Conservation (phyloP, 176 grass and related monocot genomes). For the Phoenix roebelenii region DNA sequence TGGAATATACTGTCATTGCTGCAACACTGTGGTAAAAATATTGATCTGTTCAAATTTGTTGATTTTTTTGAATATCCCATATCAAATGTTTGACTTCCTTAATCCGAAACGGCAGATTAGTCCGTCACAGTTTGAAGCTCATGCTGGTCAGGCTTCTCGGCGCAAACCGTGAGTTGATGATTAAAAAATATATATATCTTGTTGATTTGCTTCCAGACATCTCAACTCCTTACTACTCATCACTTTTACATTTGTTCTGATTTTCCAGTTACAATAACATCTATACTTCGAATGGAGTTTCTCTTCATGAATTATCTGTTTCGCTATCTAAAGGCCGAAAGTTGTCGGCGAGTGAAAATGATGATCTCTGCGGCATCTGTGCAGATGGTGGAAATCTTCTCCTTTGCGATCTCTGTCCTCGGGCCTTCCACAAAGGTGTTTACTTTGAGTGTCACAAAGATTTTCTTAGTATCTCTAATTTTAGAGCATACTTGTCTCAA, state of each 20-base stretch:
- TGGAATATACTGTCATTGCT: slow-evolving; percentile 39
- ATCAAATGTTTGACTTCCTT: neutral
- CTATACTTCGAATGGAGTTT: slow-evolving; percentile 32
- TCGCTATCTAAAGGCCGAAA: slow-evolving; percentile 23
- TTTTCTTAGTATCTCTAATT: too few species aligned
- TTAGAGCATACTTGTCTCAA: too few species aligned
- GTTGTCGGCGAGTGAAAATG: slow-evolving; percentile 18
- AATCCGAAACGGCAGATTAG: slow-evolving; percentile 26
- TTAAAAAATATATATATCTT: neutral
- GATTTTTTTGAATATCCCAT: neutral
- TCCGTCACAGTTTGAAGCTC: slow-evolving; percentile 42
- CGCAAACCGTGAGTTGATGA: slow-evolving; percentile 36
- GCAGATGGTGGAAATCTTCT: slow-evolving; percentile 31
- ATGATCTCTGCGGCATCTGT: slow-evolving; percentile 38
- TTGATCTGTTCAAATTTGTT: slow-evolving; percentile 6
- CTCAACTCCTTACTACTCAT: neutral
- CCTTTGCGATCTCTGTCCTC: slow-evolving; percentile 32
- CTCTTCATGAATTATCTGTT: slow-evolving; percentile 34
- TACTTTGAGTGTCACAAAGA: neutral
- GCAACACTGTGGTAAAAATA: slow-evolving; percentile 27
- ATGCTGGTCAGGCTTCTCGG: slow-evolving; percentile 34
- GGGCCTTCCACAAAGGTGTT: slow-evolving; percentile 36
- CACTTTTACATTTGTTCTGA: neutral
- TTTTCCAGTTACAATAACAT: slow-evolving; percentile 33
- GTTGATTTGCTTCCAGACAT: slow-evolving; percentile 1